Conservation (phyloP, 768 basidiomycete species). For the Rhodosporidiobolus odoratus region DNA sequence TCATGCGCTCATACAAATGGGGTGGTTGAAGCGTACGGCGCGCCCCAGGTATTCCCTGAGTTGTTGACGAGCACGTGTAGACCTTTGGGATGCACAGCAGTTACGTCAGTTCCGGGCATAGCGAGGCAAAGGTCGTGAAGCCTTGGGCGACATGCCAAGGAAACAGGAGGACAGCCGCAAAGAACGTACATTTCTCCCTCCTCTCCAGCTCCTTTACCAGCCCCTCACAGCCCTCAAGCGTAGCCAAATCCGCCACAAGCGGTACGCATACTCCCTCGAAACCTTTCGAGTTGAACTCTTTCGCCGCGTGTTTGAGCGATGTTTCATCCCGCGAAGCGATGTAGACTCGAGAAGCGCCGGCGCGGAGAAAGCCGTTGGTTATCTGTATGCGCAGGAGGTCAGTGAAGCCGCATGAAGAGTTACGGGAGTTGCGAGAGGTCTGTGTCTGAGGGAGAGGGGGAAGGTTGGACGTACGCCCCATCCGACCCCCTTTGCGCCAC, state of each 20-base stretch:
- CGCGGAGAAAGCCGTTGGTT: constrained; percentile 59
- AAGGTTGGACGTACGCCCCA: constrained; percentile 47
- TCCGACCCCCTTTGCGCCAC: constrained; percentile 63
- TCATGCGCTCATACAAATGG: too few species aligned
- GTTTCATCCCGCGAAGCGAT: constrained; percentile 58
- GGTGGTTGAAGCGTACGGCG: not conserved
- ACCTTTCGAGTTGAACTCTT: constrained; percentile 55
- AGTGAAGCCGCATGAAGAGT: not conserved
- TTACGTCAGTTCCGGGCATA: too few species aligned
- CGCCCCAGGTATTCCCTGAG: constrained; percentile 59
- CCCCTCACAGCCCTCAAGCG: constrained; percentile 55
- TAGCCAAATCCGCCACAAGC: constrained; percentile 57
- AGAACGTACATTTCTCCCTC: constrained; percentile 52
- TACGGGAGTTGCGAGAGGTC: constrained; percentile 47
- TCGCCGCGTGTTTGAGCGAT: constrained; percentile 55
- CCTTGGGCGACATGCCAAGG: too few species aligned
- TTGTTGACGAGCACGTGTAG: constrained; percentile 56
- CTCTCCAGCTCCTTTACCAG: constrained; percentile 54
- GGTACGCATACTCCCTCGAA: constrained; percentile 55
- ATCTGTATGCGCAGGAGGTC: constrained; percentile 50
- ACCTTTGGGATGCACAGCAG: constrained; percentile 8
- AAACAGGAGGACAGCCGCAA: not conserved
- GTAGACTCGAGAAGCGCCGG: constrained; percentile 59
- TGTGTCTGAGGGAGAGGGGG: too few species aligned
- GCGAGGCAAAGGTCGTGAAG: too few species aligned